Percentiles rank a stretch among this genome's conserved stretches.
These are phyloP conservation scores for Nigrograna mackinnonii DNA, from an alignment of 2,329 filamentous ascomycete genomes.

Conservation along the genomic window DNA sequence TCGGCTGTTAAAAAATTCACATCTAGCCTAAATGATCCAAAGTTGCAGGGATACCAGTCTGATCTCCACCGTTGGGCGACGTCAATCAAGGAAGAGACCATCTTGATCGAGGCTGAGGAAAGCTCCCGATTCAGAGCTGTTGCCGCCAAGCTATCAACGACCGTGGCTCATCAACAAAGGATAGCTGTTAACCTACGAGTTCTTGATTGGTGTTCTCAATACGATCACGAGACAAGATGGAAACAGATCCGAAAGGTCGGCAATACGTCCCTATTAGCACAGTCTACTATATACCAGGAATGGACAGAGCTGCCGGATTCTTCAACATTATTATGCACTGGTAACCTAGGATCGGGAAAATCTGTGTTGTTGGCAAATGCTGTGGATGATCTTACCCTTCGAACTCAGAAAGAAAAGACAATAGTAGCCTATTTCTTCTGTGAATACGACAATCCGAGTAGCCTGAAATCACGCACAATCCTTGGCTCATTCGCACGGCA, in stretches of 20 bases:
- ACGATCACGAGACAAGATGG: slow-evolving; percentile 46
- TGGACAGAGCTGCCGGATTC: slow-evolving; percentile 29
- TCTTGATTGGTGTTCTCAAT: slow-evolving; percentile 46
- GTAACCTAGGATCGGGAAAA: slow-evolving; percentile 51
- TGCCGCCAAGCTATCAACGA: slow-evolving; percentile 14
- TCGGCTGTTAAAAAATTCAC: slow-evolving; percentile 34
- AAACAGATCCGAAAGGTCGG: slow-evolving; percentile 48
- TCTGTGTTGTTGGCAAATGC: slow-evolving; percentile 52
- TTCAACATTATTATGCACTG: slow-evolving; percentile 39
- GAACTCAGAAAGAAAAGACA: neutral
- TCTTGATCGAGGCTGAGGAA: slow-evolving; percentile 22
- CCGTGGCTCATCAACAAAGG: slow-evolving; percentile 7
- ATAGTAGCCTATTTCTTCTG: slow-evolving; percentile 31
- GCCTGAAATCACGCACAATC: slow-evolving; percentile 24
- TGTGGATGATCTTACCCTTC: slow-evolving; percentile 30
- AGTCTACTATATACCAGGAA: slow-evolving; percentile 21
- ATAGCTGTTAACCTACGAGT: slow-evolving; percentile 25
- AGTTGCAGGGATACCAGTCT: slow-evolving; percentile 33
- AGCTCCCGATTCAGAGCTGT: slow-evolving; percentile 27
- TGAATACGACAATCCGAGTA: slow-evolving; percentile 23
- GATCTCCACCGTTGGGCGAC: slow-evolving; percentile 39
- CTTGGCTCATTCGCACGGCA: slow-evolving; percentile 38
- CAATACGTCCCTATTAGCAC: slow-evolving; percentile 29
- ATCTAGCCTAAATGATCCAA: slow-evolving; percentile 29
- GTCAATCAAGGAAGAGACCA: slow-evolving; percentile 41